Evolutionary conservation across 768 basidiomycete genomes (phyloP), one percentile per base, ranked within the genome.

Genomic region (Termitomyces sp.): DNA sequence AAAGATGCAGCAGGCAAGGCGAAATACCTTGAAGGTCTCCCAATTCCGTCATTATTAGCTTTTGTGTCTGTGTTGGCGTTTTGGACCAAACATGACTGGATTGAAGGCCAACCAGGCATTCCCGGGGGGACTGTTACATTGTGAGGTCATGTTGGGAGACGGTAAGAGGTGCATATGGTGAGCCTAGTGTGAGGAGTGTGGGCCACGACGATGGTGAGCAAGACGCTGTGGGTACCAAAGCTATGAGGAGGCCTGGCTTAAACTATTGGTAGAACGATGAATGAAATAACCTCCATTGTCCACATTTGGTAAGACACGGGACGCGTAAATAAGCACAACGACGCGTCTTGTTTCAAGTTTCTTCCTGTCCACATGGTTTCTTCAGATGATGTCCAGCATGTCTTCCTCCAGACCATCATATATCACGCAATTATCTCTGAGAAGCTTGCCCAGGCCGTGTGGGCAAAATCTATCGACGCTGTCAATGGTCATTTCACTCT

Each of bases 181-280:
- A 86, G 86, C 66, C 60, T 91, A 36, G 67, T 95, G n/a, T 92
- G 94, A 70, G 88, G 76, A 7, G 68, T 78, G 13, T 98, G 94
- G 95, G 96, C 90, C 9, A 88, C 94, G 16, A 88, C 91, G 49
- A 98, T 99, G 96, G 91, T 99, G 62, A 95, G 92, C 80, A 98
- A 98, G 76, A 98, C 97, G 16, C 77, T 99, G 47, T 82, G 86
- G 51, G 84, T 98, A 53, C 90, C 92, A 11, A 94, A 94, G 74
- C 56, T 63, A 64, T 82, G 47, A 91, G 72, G 3, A 40, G 11
- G 13, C 46, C 8, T 38, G 30, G 22, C 28, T 28, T 32, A 14
- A 14, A 22, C n/a, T 45, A 18, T 30, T 16, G 40, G 45, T 54
- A 38, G 45, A 26, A 24, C 24, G 35, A 36, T 41, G 33, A 20